A percentile compares a stretch with the other conserved stretches of the same genome.
Conservation (phyloP, 148 eudicot species). For the Fallopia convolvulus region DNA sequence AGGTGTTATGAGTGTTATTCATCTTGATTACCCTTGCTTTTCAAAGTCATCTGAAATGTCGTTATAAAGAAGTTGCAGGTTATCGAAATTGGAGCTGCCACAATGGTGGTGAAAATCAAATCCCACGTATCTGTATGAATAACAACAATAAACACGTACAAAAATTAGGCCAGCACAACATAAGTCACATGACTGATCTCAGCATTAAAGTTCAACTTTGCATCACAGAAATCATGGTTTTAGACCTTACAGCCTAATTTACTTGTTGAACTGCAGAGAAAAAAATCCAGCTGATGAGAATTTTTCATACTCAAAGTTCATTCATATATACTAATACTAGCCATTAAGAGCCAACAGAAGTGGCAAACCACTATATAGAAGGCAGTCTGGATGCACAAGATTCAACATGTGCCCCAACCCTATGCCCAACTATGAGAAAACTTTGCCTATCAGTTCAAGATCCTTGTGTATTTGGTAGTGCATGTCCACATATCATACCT, state of each 20-base stretch:
- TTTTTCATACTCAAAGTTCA: background rate
- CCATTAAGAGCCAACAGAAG: background rate
- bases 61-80: conserved; percentile 56
- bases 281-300: background rate
- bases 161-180: background rate
- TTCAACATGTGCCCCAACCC: background rate
- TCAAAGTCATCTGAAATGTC: conserved; percentile 64
- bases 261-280: too few species aligned
- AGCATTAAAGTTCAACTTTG: background rate
- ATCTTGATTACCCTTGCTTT: conserved; percentile 67
- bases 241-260: background rate
- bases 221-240: background rate
- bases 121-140: conserved; percentile 54
- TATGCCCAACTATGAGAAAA: background rate
- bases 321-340: too few species aligned
- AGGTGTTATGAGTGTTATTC: conserved; percentile 11
- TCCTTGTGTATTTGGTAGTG: background rate
- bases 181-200: background rate
- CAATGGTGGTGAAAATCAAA: conserved; percentile 84
- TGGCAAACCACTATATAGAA: background rate
- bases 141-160: conserved; percentile 4
- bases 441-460: background rate
- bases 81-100: conserved; percentile 64
- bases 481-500: background rate
- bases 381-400: background rate